phyloP scores from a whole-genome alignment of 345 rosid genomes.

The Eucalyptus erythrocorys region DNA sequence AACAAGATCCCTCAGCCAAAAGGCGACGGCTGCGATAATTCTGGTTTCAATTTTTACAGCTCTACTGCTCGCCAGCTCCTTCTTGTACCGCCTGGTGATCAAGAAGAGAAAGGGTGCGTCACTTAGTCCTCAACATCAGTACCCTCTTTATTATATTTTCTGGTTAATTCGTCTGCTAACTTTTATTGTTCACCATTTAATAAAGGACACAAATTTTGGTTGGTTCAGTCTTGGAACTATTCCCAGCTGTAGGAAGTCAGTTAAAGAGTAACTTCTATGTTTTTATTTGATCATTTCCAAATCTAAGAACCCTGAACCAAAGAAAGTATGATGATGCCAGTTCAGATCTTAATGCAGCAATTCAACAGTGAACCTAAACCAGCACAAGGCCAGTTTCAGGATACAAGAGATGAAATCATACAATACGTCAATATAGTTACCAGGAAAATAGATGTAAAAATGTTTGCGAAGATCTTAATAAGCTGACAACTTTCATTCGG shows the following conservation, averaged over 20 bases:
- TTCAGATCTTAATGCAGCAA: background rate
- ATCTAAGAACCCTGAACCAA: background rate
- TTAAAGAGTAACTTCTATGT: background rate
- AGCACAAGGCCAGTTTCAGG: background rate
- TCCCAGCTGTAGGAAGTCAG: background rate
- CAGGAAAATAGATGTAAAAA: background rate
- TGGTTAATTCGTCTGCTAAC: conserved; percentile 4
- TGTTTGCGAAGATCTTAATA: background rate
- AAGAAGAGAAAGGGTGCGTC: background rate
- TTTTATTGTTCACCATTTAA: background rate
- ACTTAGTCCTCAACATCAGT: background rate
- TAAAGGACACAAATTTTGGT: background rate
- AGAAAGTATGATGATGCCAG: background rate
- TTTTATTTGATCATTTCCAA: background rate
- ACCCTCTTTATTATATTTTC: background rate
- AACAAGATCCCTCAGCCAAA: background rate
- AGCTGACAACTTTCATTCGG: background rate
- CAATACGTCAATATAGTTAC: background rate
- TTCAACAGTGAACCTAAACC: background rate
- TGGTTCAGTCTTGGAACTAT: background rate
- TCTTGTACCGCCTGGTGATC: background rate
- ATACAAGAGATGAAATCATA: background rate
- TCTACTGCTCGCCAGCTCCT: background rate
- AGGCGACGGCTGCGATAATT: background rate
- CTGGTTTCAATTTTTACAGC: background rate